These are phyloP conservation scores for Pachysandra terminalis DNA, from an alignment of 164 flowering plant genomes.

Conservation along the genomic window DNA sequence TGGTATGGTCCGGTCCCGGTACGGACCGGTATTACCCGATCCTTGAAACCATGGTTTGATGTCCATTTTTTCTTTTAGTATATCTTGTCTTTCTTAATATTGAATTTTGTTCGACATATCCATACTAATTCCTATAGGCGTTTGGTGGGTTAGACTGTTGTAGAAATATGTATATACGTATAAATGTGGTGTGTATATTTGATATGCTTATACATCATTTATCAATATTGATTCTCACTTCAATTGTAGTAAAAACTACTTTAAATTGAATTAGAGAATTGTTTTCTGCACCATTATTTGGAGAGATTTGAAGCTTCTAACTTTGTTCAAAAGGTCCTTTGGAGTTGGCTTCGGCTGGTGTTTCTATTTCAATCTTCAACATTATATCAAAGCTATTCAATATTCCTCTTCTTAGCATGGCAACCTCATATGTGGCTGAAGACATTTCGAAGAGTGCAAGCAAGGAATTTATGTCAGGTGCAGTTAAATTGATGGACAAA, in stretches of 20 bases:
- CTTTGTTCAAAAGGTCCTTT: conserved; percentile 55
- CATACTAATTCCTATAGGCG: background rate
- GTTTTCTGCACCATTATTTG: background rate
- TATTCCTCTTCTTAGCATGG: conserved; percentile 92
- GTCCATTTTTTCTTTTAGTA: too few relatives aligned
- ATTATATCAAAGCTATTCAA: conserved; percentile 88
- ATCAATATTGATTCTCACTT: conserved; percentile 8
- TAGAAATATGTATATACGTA: too few relatives aligned
- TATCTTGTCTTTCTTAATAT: background rate
- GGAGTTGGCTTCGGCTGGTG: conserved; percentile 93
- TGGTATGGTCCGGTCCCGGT: too few relatives aligned
- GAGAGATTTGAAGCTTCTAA: background rate
- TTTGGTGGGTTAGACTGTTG: background rate
- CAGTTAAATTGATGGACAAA: background rate
- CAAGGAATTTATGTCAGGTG: conserved; percentile 47
- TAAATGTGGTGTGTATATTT: background rate
- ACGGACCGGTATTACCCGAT: too few relatives aligned
- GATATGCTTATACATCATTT: too few relatives aligned
- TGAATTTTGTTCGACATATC: background rate
- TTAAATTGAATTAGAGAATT: background rate
- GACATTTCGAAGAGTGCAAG: conserved; percentile 58
- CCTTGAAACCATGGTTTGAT: too few relatives aligned
- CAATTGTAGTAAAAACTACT: conserved; percentile 2
- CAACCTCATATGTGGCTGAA: conserved; percentile 97
- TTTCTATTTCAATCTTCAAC: conserved; percentile 85